These are phyloP conservation scores for Trichoderma virens DNA, from an alignment of 495 filamentous ascomycete genomes.

Conservation along the genomic window DNA sequence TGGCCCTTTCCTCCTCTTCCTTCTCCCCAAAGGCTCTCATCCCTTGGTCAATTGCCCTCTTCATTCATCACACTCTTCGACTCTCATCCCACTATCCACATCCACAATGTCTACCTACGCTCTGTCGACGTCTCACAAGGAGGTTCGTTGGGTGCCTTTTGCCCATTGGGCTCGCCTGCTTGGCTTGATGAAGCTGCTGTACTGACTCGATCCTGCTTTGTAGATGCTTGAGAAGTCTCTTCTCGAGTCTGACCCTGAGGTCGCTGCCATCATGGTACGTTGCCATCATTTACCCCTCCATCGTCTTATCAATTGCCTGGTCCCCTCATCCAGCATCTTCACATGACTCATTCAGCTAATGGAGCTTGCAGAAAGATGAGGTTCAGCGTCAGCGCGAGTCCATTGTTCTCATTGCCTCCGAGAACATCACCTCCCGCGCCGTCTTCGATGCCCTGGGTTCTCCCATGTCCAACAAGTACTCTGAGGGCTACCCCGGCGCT, in stretches of 20 bases:
- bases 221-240: conserved; percentile 89
- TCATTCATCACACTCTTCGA: conserved; percentile 9
- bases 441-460: conserved; percentile 86
- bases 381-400: conserved; percentile 97
- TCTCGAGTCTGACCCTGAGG: conserved; percentile 78
- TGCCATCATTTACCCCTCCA: not conserved
- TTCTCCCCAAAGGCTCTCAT: conserved; percentile 4
- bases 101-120: conserved; percentile 52
- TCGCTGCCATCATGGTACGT: conserved; percentile 88
- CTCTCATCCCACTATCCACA: conserved; percentile 20
- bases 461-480: conserved; percentile 98
- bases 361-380: conserved; percentile 64
- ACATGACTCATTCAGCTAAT: conserved; percentile 14
- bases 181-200: not conserved
- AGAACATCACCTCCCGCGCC: conserved; percentile 82
- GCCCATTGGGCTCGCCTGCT: not conserved
- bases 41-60: not conserved
- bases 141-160: conserved; percentile 49
- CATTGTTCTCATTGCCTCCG: conserved; percentile 93
- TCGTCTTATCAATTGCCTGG: no score
- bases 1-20: conserved; percentile 1
- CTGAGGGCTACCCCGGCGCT: conserved; percentile 95
- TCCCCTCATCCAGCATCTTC: no score
- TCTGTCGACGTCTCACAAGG: conserved; percentile 79
- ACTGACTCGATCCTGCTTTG: conserved; percentile 40